Conservation (phyloP, 2,329 filamentous ascomycete species). For the Hirsutella minnesotensis region DNA sequence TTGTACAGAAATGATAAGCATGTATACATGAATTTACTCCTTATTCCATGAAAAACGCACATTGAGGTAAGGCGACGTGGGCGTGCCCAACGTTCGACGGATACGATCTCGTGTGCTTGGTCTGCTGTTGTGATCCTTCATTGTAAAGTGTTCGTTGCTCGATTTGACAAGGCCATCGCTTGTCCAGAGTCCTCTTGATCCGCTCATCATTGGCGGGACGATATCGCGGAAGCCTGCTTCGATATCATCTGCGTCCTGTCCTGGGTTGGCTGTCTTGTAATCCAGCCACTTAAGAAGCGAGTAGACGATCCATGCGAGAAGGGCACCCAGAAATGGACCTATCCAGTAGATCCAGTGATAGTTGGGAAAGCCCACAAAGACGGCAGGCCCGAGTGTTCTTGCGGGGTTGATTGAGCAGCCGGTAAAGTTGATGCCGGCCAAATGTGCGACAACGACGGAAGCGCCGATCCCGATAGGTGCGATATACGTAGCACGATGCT, state of each 20-base stretch:
- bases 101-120: neutral
- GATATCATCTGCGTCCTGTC: slow-evolving; percentile 29
- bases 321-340: slow-evolving; percentile 36
- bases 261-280: slow-evolving; percentile 37
- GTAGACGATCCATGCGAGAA: slow-evolving; percentile 38
- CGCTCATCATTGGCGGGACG: neutral
- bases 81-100: neutral
- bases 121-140: neutral
- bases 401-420: slow-evolving; percentile 38
- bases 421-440: slow-evolving; percentile 33
- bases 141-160: neutral
- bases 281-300: slow-evolving; percentile 37
- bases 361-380: slow-evolving; percentile 27
- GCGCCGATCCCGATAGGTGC: slow-evolving; percentile 63
- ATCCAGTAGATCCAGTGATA: slow-evolving; percentile 47
- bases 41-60: slow-evolving; percentile 2
- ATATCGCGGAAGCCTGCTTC: slow-evolving; percentile 8
- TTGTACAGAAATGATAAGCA: neutral
- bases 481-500: slow-evolving; percentile 60
- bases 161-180: slow-evolving; percentile 1
- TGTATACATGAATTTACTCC: neutral
- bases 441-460: slow-evolving; percentile 50
- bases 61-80: neutral
- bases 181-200: neutral
- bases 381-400: slow-evolving; percentile 36